These are phyloP conservation scores for Fusarium subglutinans DNA, from an alignment of 2,329 filamentous ascomycete species.

Conservation along the genomic window DNA sequence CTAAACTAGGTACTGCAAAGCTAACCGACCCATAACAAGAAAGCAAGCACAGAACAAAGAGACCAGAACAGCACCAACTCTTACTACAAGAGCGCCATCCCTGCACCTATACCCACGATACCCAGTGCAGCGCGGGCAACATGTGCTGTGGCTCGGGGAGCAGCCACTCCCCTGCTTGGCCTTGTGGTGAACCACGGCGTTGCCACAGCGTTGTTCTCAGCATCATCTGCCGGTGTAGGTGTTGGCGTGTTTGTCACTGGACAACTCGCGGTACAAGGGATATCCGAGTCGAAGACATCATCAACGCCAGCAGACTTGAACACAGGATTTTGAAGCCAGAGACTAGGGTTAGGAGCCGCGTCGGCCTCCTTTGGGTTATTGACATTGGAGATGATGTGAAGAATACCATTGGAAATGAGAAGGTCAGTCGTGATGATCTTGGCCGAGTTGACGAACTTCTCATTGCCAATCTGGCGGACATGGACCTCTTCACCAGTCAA, in stretches of 20 bases:
- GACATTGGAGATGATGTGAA: conserved; percentile 66
- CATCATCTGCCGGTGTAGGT: conserved; percentile 15
- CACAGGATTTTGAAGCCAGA: conserved; percentile 57
- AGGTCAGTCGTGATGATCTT: conserved; percentile 63
- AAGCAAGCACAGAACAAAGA: not conserved
- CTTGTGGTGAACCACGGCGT: conserved; percentile 37
- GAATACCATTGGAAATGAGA: conserved; percentile 65
- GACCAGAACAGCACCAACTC: not conserved
- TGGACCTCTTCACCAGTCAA: conserved; percentile 50
- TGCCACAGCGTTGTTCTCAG: conserved; percentile 29
- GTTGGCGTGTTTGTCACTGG: conserved; percentile 17
- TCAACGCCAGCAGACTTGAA: conserved; percentile 62
- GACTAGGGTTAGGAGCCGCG: conserved; percentile 49
- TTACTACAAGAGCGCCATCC: conserved; percentile 40
- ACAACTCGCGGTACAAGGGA: conserved; percentile 55
- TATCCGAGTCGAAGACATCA: conserved; percentile 52
- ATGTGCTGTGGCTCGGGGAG: conserved; percentile 41
- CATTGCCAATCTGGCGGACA: conserved; percentile 53
- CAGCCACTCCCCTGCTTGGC: conserved; percentile 35
- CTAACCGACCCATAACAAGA: not conserved
- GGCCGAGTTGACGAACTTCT: conserved; percentile 63
- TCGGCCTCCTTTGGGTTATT: conserved; percentile 54
- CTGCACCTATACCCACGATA: conserved; percentile 45
- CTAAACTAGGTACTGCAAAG: not conserved
- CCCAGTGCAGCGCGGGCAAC: conserved; percentile 44